Evolutionary conservation across 768 basidiomycete genomes (phyloP), one percentile per base, ranked within the genome.

Genomic region (Tulasnella sp.): DNA sequence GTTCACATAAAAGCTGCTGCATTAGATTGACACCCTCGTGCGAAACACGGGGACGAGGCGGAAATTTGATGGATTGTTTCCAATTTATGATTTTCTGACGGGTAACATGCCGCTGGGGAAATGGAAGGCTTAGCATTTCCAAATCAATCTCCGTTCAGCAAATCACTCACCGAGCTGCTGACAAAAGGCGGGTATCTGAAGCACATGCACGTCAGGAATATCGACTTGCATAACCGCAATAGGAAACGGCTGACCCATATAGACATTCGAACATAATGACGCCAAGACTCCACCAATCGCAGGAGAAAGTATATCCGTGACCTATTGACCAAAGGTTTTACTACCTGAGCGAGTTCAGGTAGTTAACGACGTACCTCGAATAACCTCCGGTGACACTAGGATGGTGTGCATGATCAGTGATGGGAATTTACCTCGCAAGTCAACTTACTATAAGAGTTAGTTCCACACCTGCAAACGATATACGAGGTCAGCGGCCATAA

Each of bases 201-300:
- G 49, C 29, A 30, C 9, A 25, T 48, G 21, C 21, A 22, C 19
- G 30, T 29, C 19, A 45, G 44, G 17, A 42, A 46, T n/a, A 19
- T 55, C 17, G 11, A 38, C 10, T 22, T 3, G n/a, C n/a, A n/a
- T 11, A 11, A 19, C 30, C 31, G 29, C 2, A 25, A 44, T 27
- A 15, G 10, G 53, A 57, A 7, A 2, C 24, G 21, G 75, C 82
- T 63, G 69, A 89, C 86, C 87, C 89, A 66, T 92, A 93, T 70
- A 96, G 75, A 69, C 89, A 92, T 71, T 97, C 92, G 67, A 85
- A 97, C 83, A 92, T 88, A 69, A 99, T 97, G 56, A 96, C 87
- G 11, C 92, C 93, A 48, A 97, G 79, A 72, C 87, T 91, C 94
- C 94, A 99, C 92, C 92, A 98, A 68, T 98, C 94, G 69, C 92